Evolutionary conservation across 768 basidiomycete species (phyloP).

Genomic region (Russula ochroleuca): DNA sequence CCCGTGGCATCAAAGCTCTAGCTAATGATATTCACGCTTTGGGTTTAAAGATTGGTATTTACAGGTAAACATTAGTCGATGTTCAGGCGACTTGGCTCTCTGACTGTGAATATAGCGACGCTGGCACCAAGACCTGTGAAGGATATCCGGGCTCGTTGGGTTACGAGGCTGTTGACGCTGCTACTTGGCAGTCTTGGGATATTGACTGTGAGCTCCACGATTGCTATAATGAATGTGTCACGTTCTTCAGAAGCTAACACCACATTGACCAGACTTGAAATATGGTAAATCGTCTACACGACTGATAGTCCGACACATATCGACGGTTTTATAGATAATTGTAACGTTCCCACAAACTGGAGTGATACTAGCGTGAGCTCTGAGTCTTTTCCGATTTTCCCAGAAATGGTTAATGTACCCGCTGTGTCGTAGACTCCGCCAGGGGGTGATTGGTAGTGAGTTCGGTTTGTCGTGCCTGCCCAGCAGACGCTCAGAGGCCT

Average conservation of each 20-base stretch:
- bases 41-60: conserved; percentile 50
- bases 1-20: conserved; percentile 45
- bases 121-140: conserved; percentile 49
- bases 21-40: conserved; percentile 45
- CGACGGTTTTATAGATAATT: conserved; percentile 41
- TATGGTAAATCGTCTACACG: conserved; percentile 39
- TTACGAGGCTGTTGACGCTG: conserved; percentile 46
- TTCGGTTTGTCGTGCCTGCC: conserved; percentile 16
- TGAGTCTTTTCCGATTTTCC: not conserved
- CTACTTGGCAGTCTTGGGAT: conserved; percentile 51
- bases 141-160: conserved; percentile 56
- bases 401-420: not conserved
- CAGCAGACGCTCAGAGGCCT: not conserved
- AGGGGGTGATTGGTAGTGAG: conserved; percentile 48
- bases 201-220: conserved; percentile 40
- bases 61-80: conserved; percentile 36
- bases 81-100: not conserved
- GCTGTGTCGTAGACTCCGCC: conserved; percentile 34
- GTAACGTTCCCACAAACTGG: conserved; percentile 52
- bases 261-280: conserved; percentile 36
- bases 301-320: not conserved
- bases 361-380: conserved; percentile 39
- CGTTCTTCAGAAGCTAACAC: not conserved
- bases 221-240: not conserved
- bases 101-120: conserved; percentile 39